Evolutionary conservation across 495 filamentous ascomycete genomes (phyloP), one percentile per base, ranked within the genome.

Genomic region (Hypoxylon fragiforme): DNA sequence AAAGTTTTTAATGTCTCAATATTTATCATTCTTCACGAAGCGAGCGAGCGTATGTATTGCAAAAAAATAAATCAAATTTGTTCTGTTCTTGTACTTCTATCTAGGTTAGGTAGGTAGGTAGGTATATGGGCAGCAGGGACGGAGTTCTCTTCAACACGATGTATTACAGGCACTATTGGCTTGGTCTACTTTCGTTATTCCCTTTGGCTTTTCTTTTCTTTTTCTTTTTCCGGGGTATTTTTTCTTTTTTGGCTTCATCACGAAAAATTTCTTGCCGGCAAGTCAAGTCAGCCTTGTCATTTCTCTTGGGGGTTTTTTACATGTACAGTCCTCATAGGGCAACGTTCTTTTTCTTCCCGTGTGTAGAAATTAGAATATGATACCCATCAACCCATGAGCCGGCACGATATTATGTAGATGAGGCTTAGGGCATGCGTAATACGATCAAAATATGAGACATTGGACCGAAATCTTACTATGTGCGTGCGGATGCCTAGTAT

Each of bases 341-440:
- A 49, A 39, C 39, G 35, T 40, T 32, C 49, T 44, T 44, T 7
- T n/a, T 56, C 31, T 36, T 36, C 42, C 35, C 44, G 42, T 36
- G 31, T 6, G 48, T 58, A 54, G 50, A 54, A 60, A 53, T n/a
- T 53, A 60, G 50, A 50, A 40, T 49, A 60, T 60, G 56, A 60
- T 60, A 60, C 56, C 56, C 56, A 54, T 32, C 35, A 46, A n/a
- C 18, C 24, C 12, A 34, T 22, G 41, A 16, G 20, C n/a, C 49
- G 44, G 13, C 31, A 12, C 15, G 38, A 42, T 9, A 15, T 11
- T 41, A 34, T 49, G n/a, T n/a, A n/a, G n/a, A n/a, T n/a, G n/a
- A n/a, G n/a, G 45, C 39, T 38, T 49, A 30, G 44, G 22, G 39
- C 41, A 35, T 60, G 49, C 56, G 40, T 48, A 50, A 49, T 12